Evolutionary conservation across 208 protist species (phyloP).

Genomic region (Zelonia costaricensis): DNA sequence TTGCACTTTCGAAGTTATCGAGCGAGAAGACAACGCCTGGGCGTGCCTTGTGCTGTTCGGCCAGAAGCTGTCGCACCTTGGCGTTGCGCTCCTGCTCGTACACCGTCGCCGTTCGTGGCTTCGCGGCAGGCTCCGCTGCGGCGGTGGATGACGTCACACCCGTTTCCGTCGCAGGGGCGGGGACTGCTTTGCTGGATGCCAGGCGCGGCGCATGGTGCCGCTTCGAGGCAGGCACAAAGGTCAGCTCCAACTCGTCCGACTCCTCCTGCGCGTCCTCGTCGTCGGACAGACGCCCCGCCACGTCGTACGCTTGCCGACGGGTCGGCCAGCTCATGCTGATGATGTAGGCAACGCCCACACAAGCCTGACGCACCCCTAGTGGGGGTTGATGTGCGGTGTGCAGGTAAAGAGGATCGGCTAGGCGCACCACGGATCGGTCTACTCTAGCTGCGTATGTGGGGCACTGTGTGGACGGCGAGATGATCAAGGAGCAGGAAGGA

Average conservation of each 20-base stretch:
- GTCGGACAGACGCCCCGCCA: constrained; percentile 23
- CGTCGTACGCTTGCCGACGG: constrained; percentile 1
- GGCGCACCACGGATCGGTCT: too few species aligned
- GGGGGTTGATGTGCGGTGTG: too few species aligned
- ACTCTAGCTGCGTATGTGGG: too few species aligned
- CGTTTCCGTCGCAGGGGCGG: neutral
- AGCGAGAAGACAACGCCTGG: constrained; percentile 10
- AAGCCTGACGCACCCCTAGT: too few species aligned
- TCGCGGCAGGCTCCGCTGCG: neutral
- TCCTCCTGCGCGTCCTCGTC: constrained; percentile 20
- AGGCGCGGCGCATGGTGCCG: too few species aligned
- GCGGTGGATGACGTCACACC: neutral
- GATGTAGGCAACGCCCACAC: too few species aligned
- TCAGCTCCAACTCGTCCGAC: constrained; percentile 14
- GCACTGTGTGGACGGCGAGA: too few species aligned
- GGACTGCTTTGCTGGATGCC: neutral
- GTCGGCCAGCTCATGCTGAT: neutral
- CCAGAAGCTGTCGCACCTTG: constrained; percentile 36
- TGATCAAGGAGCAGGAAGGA: too few species aligned
- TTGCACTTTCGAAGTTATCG: constrained; percentile 3
- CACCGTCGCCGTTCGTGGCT: constrained; percentile 34
- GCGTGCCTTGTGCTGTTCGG: constrained; percentile 5
- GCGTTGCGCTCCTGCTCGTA: constrained; percentile 74
- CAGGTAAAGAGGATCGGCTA: too few species aligned
- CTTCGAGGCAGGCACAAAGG: constrained; percentile 23